Percentiles rank a stretch among this genome's conserved stretches.
Evolutionary conservation across 306 rosid genomes (phyloP).

Genomic region (Quercus agrifolia): DNA sequence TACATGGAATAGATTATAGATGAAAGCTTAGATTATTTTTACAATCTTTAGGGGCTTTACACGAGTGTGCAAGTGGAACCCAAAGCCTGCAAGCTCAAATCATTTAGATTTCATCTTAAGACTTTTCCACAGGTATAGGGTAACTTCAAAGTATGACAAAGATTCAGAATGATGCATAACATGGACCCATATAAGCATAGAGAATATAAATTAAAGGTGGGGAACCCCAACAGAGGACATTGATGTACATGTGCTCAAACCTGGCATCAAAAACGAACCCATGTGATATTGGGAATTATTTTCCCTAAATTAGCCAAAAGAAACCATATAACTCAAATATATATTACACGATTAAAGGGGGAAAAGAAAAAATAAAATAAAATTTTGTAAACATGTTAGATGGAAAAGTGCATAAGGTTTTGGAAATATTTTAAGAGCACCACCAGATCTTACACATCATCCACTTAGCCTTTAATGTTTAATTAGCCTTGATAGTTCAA

Average conservation of each 20-base stretch:
- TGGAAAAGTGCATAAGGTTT: neutral
- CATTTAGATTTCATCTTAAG: conserved; percentile 29
- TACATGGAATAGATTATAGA: conserved; percentile 4
- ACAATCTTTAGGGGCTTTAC: conserved; percentile 22
- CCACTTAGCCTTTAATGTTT: conserved; percentile 29
- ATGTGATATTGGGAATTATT: conserved; percentile 9
- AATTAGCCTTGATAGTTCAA: conserved; percentile 19
- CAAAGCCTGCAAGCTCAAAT: conserved; percentile 23
- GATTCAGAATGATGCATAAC: conserved; percentile 54
- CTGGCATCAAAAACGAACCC: conserved; percentile 36
- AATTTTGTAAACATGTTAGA: neutral
- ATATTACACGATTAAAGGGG: neutral
- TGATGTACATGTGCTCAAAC: conserved; percentile 35
- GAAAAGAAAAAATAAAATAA: neutral
- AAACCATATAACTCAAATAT: neutral
- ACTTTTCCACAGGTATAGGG: conserved; percentile 41
- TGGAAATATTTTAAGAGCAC: conserved; percentile 15
- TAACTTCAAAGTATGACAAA: conserved; percentile 93
- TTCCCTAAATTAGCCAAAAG: neutral
- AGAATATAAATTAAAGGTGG: conserved; percentile 13
- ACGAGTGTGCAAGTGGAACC: conserved; percentile 32
- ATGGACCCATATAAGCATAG: conserved; percentile 35
- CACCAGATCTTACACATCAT: conserved; percentile 33
- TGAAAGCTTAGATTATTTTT: neutral
- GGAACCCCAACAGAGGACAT: conserved; percentile 30